A percentile compares a stretch with the other conserved stretches of the same genome.
Conservation (phyloP, 768 basidiomycete genomes). For the Russula sp. region DNA sequence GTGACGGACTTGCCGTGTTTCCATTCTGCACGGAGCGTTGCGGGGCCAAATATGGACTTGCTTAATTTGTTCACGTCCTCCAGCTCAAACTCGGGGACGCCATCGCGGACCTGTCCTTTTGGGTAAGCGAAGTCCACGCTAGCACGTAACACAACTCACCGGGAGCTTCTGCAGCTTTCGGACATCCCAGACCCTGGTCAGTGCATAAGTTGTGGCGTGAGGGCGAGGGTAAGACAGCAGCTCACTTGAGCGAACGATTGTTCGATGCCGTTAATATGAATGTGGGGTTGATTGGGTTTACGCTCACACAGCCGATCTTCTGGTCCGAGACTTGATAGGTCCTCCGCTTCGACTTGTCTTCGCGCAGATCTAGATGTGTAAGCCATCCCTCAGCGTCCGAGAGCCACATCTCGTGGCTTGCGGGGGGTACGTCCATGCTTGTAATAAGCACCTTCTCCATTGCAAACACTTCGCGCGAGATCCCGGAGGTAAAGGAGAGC, state of each 20-base stretch:
- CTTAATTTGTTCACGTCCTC: slow-evolving; percentile 46
- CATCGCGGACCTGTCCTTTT: slow-evolving; percentile 14
- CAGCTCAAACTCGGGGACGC: slow-evolving; percentile 32
- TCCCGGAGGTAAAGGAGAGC: slow-evolving; percentile 65
- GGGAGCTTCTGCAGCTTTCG: slow-evolving; percentile 53
- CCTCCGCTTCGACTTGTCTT: slow-evolving; percentile 45
- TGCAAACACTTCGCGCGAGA: slow-evolving; percentile 64
- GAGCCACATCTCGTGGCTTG: slow-evolving; percentile 79
- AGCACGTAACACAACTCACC: slow-evolving; percentile 24
- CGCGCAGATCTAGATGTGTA: slow-evolving; percentile 71
- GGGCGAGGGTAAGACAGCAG: neutral
- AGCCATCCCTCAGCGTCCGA: slow-evolving; percentile 67
- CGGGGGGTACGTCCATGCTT: slow-evolving; percentile 62
- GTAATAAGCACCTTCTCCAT: slow-evolving; percentile 57
- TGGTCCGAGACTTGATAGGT: slow-evolving; percentile 61
- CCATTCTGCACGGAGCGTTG: slow-evolving; percentile 57
- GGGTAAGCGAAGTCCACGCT: slow-evolving; percentile 27
- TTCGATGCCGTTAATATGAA: slow-evolving; percentile 75
- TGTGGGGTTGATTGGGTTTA: slow-evolving; percentile 65
- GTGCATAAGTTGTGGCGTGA: neutral
- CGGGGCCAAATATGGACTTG: slow-evolving; percentile 46
- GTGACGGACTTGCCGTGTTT: slow-evolving; percentile 71
- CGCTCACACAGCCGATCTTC: slow-evolving; percentile 74
- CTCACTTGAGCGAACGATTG: slow-evolving; percentile 62
- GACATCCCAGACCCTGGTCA: slow-evolving; percentile 68